phyloP scores from a whole-genome alignment of 441 rosid genomes.

The Euphorbia schlechtendalii region DNA sequence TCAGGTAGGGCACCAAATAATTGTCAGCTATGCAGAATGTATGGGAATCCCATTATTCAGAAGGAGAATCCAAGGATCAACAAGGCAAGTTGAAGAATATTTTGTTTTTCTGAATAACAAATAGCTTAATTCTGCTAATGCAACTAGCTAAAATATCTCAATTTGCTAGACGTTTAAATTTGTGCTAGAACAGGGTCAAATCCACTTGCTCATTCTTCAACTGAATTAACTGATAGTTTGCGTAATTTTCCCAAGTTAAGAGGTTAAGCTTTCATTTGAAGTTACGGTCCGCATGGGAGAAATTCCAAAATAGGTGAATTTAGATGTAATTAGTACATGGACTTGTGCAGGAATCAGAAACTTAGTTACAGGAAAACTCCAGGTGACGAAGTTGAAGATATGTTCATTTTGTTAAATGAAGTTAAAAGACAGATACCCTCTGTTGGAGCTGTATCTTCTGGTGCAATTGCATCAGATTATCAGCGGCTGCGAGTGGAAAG shows the following conservation, averaged over 20 bases:
- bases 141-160: neutral
- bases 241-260: too few species aligned
- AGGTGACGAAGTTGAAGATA: conserved; percentile 97
- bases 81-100: conserved; percentile 42
- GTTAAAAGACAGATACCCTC: conserved; percentile 81
- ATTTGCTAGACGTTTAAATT: neutral
- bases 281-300: neutral
- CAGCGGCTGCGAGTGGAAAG: conserved; percentile 92
- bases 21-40: conserved; percentile 82
- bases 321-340: conserved; percentile 7
- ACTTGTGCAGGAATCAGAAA: conserved; percentile 51
- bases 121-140: neutral
- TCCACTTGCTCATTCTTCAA: neutral
- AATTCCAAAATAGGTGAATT: neutral
- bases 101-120: neutral
- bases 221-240: neutral
- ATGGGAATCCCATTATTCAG: conserved; percentile 86
- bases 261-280: neutral
- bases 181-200: neutral
- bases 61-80: conserved; percentile 75
- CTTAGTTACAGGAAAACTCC: conserved; percentile 65
- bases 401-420: conserved; percentile 74
- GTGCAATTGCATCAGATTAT: conserved; percentile 96
- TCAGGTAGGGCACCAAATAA: conserved; percentile 92
- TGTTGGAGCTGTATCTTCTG: conserved; percentile 75